Evolutionary conservation across 345 rosid genomes (phyloP), one percentile per base, ranked within the genome.

Genomic region (Odontarrhena argentea): DNA sequence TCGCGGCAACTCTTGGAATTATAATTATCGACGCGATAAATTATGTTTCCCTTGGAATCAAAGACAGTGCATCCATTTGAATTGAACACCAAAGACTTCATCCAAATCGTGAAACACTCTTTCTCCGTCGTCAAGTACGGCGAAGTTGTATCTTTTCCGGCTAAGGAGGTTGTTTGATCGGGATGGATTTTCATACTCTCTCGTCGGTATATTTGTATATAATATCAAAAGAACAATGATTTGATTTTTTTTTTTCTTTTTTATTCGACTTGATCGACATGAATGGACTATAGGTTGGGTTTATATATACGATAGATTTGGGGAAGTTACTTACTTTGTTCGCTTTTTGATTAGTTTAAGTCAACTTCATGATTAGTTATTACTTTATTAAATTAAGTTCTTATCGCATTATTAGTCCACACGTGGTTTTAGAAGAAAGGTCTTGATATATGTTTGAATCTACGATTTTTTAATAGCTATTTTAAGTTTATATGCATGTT

Each of bases 11-110:
- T 46, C 55, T 73, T 79, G 55, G 71, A 60, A 68, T 81, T 78
- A 65, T 83, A 86, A 71, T 84, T 84, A 68, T 86, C 89, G 9
- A 86, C 92, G 6, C 92, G 81, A 46, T 81, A 84, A 55, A 81
- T 80, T 43, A 87, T 71, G 2, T 68, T 67, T 8, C 93, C 93
- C 41, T 60, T 70, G 0, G 90, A 83, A 61, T 80, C 78, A 30
- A 75, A 85, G 2, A 85, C 87, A 3, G 87, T 87, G 77, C 87
- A 85, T 5, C 89, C 89, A 49, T 78, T 80, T 56, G 85, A 78
- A 35, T 77, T 75, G 37, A 77, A 67, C 10, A 87, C 77, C 6
- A 85, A 73, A 41, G 89, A 87, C 60, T 85, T 87, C 89, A 85
- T 83, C 93, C 93, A 85, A 26, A 87, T 73, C 2, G 93, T 87